Evolutionary conservation across 805 yeast species (phyloP), one percentile per base, ranked within the genome.

Genomic region (Lachancea mirantina): DNA sequence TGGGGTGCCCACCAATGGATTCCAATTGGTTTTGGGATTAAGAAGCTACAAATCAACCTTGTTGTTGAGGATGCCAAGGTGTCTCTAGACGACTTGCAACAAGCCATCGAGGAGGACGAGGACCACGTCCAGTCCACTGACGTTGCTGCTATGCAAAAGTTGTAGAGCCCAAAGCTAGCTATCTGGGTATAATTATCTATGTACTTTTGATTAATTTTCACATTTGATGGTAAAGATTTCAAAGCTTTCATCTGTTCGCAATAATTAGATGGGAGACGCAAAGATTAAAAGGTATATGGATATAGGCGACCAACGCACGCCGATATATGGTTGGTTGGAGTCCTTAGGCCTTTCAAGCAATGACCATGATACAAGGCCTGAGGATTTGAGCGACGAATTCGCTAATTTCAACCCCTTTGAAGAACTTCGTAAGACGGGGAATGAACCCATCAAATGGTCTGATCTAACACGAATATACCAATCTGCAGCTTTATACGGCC

Each of bases 121-220:
- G 99, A 92, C 74, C 94, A 87, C 74, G 96, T 92, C 61, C 99
- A 92, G 78, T 89, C 97, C 56, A 83, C 96, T 49, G 99, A 92
- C 68, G 67, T 92, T 66, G 95, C 94, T 68, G 98, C 98, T 68
- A 89, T 89, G 97, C 82, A 73, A 69, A 89, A 89, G 74, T 76
- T 89, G 71, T 89, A n/a, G 32, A 14, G 32, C 32, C 8, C 7
- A 10, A 19, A 23, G 28, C n/a, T n/a, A n/a, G n/a, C n/a, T n/a
- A n/a, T n/a, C n/a, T n/a, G n/a, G n/a, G n/a, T n/a, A n/a, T n/a
- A n/a, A n/a, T n/a, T n/a, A n/a, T n/a, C n/a, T n/a, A n/a, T n/a
- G n/a, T n/a, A n/a, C n/a, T n/a, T n/a, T n/a, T n/a, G n/a, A n/a
- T n/a, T n/a, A n/a, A n/a, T n/a, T n/a, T n/a, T n/a, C n/a, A n/a